Evolutionary conservation across 805 yeast genomes (phyloP), one percentile per base, ranked within the genome.

Genomic region (Ascoidea asiatica): DNA sequence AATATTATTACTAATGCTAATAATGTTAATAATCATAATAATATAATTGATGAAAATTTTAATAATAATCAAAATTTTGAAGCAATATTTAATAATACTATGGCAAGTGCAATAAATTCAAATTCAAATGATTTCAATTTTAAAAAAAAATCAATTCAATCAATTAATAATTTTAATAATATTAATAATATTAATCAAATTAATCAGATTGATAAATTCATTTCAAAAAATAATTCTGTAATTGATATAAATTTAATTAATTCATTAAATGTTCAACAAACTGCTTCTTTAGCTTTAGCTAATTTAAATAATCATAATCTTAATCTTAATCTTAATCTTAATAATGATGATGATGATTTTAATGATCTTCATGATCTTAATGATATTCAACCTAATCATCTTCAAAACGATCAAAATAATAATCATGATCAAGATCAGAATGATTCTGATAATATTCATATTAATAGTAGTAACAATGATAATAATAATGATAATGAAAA

Each of bases 221-320:
- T 49, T 29, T 42, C 43, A 8, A 48, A 49, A 36, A 48, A 48
- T 17, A 49, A 49, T 36, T 19, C 50, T 15, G 44, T 43, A 15
- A 49, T 47, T 37, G 50, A 49, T 41, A 49, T 47, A 36, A 29
- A 41, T 20, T 39, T 37, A 40, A 41, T 20, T 19, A 44, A 42
- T 29, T 29, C 35, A 8, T 29, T 29, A 11, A 8, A 29, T 8
- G 35, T 11, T 29, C 35, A 8, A 2, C 35, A 11, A 29, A 15
- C 8, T 11, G n/a, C 33, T 5, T 45, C 41, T 21, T 43, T 21
- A 20, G 18, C 36, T 22, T 38, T n/a, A 18, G 18, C 13, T 15
- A 17, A 42, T 42, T n/a, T 35, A 37, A 17, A 47, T 29, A 11
- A 47, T 37, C 52, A 47, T 18, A 49, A 49, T 39, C 43, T 47